These are phyloP conservation scores for Phaeodactylum tricornutum DNA, from an alignment of 108 stramenopile genomes.

Conservation along the genomic window DNA sequence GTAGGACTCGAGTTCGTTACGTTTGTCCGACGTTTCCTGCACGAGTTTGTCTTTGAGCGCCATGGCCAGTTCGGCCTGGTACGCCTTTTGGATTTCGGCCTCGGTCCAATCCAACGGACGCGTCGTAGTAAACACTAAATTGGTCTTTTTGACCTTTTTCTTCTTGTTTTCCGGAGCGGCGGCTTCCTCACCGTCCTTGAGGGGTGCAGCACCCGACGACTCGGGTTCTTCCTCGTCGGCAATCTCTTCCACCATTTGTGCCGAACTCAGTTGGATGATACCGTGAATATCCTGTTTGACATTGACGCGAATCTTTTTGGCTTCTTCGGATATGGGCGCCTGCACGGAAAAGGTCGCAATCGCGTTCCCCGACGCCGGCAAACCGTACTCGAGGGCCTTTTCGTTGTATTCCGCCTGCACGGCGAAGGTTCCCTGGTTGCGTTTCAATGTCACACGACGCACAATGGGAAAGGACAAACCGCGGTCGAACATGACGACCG, in stretches of 20 bases:
- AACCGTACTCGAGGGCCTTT: conserved; percentile 25
- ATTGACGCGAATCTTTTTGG: conserved; percentile 92
- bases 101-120: conserved; percentile 71
- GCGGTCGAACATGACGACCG: conserved; percentile 84
- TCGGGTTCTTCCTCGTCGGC: conserved; percentile 45
- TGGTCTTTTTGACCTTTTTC: conserved; percentile 87
- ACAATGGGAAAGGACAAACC: conserved; percentile 89
- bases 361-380: conserved; percentile 30
- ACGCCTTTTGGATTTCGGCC: conserved; percentile 65
- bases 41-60: conserved; percentile 82
- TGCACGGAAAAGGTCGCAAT: conserved; percentile 49
- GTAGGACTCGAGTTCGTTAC: conserved; percentile 98
- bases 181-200: conserved; percentile 36
- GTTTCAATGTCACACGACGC: conserved; percentile 85
- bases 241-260: conserved; percentile 94
- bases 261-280: conserved; percentile 73
- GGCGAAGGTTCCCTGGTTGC: conserved; percentile 55
- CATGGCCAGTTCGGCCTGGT: conserved; percentile 84
- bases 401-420: conserved; percentile 70
- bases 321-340: conserved; percentile 36
- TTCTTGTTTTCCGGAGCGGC: conserved; percentile 56
- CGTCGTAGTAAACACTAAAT: conserved; percentile 58
- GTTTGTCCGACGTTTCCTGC: conserved; percentile 91
- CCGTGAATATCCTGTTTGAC: conserved; percentile 94
- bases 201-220: conserved; percentile 27